Percentiles rank a stretch among this genome's conserved stretches.
phyloP scores from a whole-genome alignment of 2,329 filamentous ascomycete genomes.

The Aspergillus ochraceoroseus region DNA sequence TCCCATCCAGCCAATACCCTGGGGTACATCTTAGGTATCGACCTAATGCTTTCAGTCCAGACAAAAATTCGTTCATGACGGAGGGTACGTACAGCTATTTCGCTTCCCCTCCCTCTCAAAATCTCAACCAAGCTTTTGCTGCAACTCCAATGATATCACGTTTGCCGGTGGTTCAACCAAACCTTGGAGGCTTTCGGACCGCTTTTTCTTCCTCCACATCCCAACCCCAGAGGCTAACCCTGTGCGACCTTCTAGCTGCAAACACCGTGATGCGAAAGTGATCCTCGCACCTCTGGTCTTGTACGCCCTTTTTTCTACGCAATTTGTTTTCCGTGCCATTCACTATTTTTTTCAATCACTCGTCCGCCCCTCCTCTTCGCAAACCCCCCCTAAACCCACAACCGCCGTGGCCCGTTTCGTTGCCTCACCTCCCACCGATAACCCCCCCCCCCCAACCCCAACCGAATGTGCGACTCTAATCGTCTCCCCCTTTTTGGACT shows the following conservation, averaged over 20 bases:
- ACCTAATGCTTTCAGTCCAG: not conserved
- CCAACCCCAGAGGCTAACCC: constrained; percentile 15
- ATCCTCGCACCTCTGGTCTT: not conserved
- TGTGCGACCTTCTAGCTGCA: constrained; percentile 17
- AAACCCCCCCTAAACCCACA: constrained; percentile 17
- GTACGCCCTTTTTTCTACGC: constrained; percentile 21
- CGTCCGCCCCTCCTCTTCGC: constrained; percentile 6
- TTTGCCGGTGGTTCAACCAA: constrained; percentile 18
- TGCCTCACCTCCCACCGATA: constrained; percentile 17
- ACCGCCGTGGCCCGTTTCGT: constrained; percentile 22
- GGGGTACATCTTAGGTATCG: constrained; percentile 1
- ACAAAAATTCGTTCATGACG: constrained; percentile 25
- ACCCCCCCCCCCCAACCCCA: constrained; percentile 22
- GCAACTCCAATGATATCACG: constrained; percentile 30
- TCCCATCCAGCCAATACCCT: constrained; percentile 19
- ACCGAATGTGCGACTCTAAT: constrained; percentile 37
- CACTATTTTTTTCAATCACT: constrained; percentile 20
- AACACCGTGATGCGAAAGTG: constrained; percentile 19
- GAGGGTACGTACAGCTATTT: constrained; percentile 19
- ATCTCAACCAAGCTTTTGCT: no score
- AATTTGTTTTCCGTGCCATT: constrained; percentile 16
- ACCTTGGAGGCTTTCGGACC: constrained; percentile 14
- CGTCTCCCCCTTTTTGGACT: constrained; percentile 29
- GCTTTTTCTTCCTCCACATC: constrained; percentile 18
- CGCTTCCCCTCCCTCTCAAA: constrained; percentile 5